phyloP scores from a whole-genome alignment of 495 filamentous ascomycete species.

The Trichodelitschia bisporula region DNA sequence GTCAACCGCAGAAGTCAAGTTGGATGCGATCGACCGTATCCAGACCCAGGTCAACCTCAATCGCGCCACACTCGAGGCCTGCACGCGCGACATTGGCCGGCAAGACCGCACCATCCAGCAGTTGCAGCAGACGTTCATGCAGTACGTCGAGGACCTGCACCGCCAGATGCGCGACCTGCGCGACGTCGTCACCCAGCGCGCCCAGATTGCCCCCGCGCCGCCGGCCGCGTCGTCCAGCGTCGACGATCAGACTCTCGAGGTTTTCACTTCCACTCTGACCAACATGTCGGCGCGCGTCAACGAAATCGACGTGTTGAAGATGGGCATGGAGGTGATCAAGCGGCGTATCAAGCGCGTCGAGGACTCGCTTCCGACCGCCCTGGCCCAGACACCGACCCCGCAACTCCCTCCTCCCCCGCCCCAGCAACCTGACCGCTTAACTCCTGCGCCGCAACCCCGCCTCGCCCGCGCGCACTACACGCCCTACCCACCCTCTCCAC shows the following conservation, averaged over 20 bases:
- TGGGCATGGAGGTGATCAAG: constrained; percentile 16
- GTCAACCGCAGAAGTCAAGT: constrained; percentile 5
- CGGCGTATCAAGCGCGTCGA: constrained; percentile 14
- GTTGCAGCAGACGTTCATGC: constrained; percentile 5
- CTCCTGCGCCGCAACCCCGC: background rate
- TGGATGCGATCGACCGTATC: constrained; percentile 13
- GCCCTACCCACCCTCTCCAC: no score
- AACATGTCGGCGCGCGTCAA: constrained; percentile 10
- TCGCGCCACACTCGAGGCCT: constrained; percentile 9
- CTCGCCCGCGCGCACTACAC: background rate
- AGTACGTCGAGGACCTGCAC: constrained; percentile 4
- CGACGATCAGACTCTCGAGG: constrained; percentile 9
- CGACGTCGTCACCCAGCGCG: no score
- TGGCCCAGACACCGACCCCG: background rate
- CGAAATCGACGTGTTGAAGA: constrained; percentile 16
- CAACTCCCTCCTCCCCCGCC: background rate
- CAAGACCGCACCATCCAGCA: constrained; percentile 1
- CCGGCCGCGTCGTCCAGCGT: background rate
- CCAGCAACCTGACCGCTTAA: background rate
- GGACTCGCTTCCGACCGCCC: constrained; percentile 2
- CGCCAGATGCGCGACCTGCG: no score
- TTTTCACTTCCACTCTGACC: constrained; percentile 9
- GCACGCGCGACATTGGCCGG: constrained; percentile 5
- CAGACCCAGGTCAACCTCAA: constrained; percentile 15
- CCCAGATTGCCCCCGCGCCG: background rate